Evolutionary conservation across 805 yeast species (phyloP), one percentile per base, ranked within the genome.

Genomic region (Schizosaccharomyces osmophilus): DNA sequence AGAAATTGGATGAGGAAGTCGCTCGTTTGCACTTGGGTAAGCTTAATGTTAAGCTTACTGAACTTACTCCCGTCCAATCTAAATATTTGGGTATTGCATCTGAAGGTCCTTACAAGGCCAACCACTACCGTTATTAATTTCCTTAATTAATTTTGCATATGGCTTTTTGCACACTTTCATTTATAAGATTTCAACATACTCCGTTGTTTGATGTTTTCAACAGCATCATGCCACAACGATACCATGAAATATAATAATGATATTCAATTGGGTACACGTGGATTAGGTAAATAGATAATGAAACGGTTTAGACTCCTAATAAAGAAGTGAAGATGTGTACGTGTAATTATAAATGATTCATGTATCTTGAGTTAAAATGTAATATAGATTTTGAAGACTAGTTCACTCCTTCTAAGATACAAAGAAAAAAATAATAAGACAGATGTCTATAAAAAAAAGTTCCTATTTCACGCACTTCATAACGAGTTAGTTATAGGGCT

Each of bases 101-200:
- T 70, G 85, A 83, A 75, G 98, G 98, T 80, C 98, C 98, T 70
- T 90, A 71, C 95, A 90, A 90, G 84, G 84, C 95, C 72, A 97
- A 90, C 70, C 86, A 84, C 79, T 90, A 90, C 94, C 86, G 97
- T 80, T 90, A 90, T 80, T 90, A 87, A 51, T 22, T 29, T 45
- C 22, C 17, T 17, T 24, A 19, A 19, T 19, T 45, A n/a, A 45
- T 45, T 42, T 45, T 19, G 51, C 26, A 19, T 45, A 8, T 45
- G 26, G 51, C 22, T 4, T 45, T 45, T 45, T 19, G 22, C 41
- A 36, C 13, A 36, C 41, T 11, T 36, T 36, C 41, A 36, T 2
- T 36, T 36, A 36, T 36, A 36, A 36, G 4, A 36, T 36, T 36
- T 36, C 41, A 36, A 36, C 41, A 36, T 36, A 36, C 8, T 36